phyloP scores from a whole-genome alignment of 1,284 basidiomycete species.

The Earliella scabrosa region DNA sequence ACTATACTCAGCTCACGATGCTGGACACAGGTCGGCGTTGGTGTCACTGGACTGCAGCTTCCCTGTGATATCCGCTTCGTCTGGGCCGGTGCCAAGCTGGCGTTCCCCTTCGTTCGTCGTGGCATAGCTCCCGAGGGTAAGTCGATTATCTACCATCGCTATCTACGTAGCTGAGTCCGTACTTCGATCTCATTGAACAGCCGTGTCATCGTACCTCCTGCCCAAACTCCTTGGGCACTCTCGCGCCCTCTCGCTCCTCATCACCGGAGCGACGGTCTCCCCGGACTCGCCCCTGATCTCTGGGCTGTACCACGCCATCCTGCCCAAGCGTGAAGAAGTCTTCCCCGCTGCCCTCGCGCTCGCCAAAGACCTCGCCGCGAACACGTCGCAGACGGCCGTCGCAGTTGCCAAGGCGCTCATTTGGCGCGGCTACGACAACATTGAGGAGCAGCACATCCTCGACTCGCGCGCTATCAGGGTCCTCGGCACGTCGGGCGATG shows the following conservation, averaged over 20 bases:
- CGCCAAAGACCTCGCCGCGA: conserved; percentile 53
- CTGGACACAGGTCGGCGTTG: conserved; percentile 49
- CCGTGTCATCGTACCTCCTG: conserved; percentile 55
- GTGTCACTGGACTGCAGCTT: conserved; percentile 56
- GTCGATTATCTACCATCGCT: conserved; percentile 7
- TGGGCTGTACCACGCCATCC: conserved; percentile 49
- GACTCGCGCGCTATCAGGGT: conserved; percentile 54
- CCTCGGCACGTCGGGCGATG: conserved; percentile 44
- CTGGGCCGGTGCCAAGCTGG: conserved; percentile 56
- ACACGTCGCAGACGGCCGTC: conserved; percentile 53
- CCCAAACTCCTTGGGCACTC: conserved; percentile 57
- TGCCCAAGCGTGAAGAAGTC: conserved; percentile 53
- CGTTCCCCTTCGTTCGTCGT: conserved; percentile 58
- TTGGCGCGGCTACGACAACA: conserved; percentile 50
- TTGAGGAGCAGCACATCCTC: conserved; percentile 57
- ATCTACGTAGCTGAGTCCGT: not conserved
- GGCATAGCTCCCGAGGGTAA: conserved; percentile 58
- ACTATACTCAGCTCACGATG: not conserved
- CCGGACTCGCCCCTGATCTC: conserved; percentile 49
- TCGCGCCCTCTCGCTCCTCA: conserved; percentile 52
- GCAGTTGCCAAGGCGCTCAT: conserved; percentile 56
- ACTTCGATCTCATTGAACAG: conserved; percentile 31
- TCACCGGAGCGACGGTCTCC: conserved; percentile 48
- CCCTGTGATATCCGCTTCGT: conserved; percentile 61
- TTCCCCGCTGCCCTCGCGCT: conserved; percentile 55